phyloP scores from a whole-genome alignment of 2,329 filamentous ascomycete genomes.

The Tolypocladium endophyticum region DNA sequence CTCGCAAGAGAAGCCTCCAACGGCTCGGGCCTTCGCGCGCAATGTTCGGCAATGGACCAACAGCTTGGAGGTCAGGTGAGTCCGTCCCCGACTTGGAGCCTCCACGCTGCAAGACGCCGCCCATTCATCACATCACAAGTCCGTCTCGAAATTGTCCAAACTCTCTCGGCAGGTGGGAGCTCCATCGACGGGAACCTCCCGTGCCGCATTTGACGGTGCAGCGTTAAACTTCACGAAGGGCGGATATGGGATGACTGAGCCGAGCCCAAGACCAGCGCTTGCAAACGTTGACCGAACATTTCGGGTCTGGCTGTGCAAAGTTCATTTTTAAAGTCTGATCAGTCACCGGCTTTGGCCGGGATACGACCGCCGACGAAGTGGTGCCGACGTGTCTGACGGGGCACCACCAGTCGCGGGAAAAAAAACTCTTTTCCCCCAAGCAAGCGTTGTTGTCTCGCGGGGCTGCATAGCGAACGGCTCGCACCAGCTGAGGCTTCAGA shows the following conservation, averaged over 20 bases:
- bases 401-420: neutral
- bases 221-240: neutral
- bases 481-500: neutral
- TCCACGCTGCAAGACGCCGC: neutral
- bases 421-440: neutral
- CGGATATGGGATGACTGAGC: too few relatives aligned
- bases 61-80: neutral
- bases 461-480: neutral
- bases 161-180: neutral
- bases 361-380: neutral
- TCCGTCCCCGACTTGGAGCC: neutral
- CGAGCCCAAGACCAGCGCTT: neutral
- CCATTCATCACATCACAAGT: neutral
- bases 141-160: neutral
- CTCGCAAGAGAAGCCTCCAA: neutral
- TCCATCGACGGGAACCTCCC: neutral
- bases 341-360: neutral
- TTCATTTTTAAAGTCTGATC: neutral
- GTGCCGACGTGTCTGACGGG: neutral
- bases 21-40: neutral
- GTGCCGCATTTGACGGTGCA: neutral
- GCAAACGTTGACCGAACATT: neutral
- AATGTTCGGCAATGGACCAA: neutral
- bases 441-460: conserved; percentile 3
- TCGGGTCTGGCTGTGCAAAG: neutral